Percentiles rank a stretch among this genome's conserved stretches.
phyloP scores from a whole-genome alignment of 768 basidiomycete species.

The Lactarius vividus region DNA sequence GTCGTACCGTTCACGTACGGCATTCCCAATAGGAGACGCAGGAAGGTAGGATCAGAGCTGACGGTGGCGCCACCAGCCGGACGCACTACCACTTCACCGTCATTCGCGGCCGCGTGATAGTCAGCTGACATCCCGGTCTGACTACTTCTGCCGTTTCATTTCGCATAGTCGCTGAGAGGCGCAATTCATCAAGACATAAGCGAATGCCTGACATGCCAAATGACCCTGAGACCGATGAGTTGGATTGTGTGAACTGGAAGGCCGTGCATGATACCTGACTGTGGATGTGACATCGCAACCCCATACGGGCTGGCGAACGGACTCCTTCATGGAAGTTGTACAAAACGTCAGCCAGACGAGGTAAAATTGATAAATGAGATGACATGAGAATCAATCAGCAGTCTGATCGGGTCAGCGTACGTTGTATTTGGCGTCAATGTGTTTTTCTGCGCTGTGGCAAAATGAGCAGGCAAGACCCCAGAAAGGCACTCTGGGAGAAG shows the following conservation, averaged over 20 bases:
- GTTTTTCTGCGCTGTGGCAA: neutral
- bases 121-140: slow-evolving; percentile 9
- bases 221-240: neutral
- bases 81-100: neutral
- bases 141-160: neutral
- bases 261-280: neutral
- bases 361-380: neutral
- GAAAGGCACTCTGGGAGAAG: slow-evolving; percentile 4
- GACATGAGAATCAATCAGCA: neutral
- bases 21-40: neutral
- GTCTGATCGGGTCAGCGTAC: neutral
- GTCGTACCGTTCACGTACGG: slow-evolving; percentile 2
- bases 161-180: neutral
- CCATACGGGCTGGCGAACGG: neutral
- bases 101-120: slow-evolving; percentile 8
- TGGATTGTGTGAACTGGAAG: slow-evolving; percentile 1
- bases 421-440: neutral
- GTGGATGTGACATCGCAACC: neutral
- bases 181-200: too few relatives aligned
- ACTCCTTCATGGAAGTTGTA: neutral
- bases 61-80: neutral
- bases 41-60: neutral
- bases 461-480: neutral
- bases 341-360: neutral
- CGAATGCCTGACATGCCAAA: neutral